A percentile compares a stretch with the other conserved stretches of the same genome.
phyloP scores from a whole-genome alignment of 208 protist genomes.

The Leishmania tropica region DNA sequence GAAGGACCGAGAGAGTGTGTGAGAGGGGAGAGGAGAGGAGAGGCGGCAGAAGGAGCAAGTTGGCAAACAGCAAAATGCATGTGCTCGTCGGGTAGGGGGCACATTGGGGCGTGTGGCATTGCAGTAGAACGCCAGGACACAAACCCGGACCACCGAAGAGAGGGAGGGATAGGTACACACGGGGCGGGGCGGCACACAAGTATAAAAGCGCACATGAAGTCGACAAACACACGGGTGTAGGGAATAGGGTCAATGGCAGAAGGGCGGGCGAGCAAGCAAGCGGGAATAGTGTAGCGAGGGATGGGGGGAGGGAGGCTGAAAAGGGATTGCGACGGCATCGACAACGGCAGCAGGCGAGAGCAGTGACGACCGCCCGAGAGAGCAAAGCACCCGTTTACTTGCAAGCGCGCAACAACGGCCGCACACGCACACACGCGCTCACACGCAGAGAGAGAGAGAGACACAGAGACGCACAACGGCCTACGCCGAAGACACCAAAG shows the following conservation, averaged over 20 bases:
- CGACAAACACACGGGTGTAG: background rate
- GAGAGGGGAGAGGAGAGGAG: background rate
- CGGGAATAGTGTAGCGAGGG: background rate
- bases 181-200: background rate
- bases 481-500: no score
- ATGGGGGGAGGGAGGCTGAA: background rate
- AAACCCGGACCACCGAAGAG: background rate
- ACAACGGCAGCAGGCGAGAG: background rate
- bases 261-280: background rate
- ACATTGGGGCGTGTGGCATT: no score
- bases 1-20: background rate
- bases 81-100: background rate
- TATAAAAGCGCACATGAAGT: background rate
- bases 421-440: background rate
- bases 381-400: background rate
- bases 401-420: background rate
- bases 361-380: background rate
- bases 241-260: background rate
- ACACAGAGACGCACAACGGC: background rate
- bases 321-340: background rate
- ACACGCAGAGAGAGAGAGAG: background rate
- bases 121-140: background rate
- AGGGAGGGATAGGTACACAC: background rate
- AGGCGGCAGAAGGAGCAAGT: background rate
- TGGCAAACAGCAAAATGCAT: background rate